A percentile compares a stretch with the other conserved stretches of the same genome.
Evolutionary conservation across 768 basidiomycete species (phyloP).

Genomic region (Lentinus brumalis): DNA sequence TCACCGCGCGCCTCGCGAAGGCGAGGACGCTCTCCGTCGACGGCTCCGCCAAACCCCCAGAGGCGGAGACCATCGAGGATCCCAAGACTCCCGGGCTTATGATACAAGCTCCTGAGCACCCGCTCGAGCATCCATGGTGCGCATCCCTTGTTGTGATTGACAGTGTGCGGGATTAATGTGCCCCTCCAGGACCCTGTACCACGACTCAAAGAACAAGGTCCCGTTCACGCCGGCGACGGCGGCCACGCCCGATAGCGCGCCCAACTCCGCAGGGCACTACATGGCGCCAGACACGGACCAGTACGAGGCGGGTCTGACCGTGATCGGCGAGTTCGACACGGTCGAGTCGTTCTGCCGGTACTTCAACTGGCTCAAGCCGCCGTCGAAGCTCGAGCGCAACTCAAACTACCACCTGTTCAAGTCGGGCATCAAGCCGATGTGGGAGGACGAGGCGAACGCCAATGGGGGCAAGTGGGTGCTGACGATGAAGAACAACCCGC

Average conservation of each 20-base stretch:
- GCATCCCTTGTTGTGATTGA: constrained; percentile 19
- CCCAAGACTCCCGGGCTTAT: constrained; percentile 79
- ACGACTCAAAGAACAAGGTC: constrained; percentile 80
- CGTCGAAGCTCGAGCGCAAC: constrained; percentile 84
- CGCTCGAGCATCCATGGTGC: constrained; percentile 82
- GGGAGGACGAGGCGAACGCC: constrained; percentile 93
- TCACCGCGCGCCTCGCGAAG: constrained; percentile 78
- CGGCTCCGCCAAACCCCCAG: constrained; percentile 69
- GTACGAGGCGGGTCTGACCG: constrained; percentile 84
- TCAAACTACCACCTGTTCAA: constrained; percentile 97
- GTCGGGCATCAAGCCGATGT: constrained; percentile 93
- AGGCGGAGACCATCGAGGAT: constrained; percentile 78
- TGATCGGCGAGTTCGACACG: constrained; percentile 88
- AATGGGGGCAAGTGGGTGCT: constrained; percentile 95
- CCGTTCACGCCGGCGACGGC: constrained; percentile 52
- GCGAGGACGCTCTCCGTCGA: constrained; percentile 60
- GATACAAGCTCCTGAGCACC: constrained; percentile 75
- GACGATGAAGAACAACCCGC: constrained; percentile 85
- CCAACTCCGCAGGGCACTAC: constrained; percentile 29
- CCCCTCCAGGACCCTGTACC: constrained; percentile 78
- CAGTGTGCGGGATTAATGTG: not conserved
- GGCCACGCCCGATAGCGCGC: constrained; percentile 17
- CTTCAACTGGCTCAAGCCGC: constrained; percentile 93
- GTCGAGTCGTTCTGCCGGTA: constrained; percentile 90
- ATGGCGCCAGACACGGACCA: constrained; percentile 62